Evolutionary conservation across 2,329 filamentous ascomycete species (phyloP).

Genomic region (Penicillium sp.): DNA sequence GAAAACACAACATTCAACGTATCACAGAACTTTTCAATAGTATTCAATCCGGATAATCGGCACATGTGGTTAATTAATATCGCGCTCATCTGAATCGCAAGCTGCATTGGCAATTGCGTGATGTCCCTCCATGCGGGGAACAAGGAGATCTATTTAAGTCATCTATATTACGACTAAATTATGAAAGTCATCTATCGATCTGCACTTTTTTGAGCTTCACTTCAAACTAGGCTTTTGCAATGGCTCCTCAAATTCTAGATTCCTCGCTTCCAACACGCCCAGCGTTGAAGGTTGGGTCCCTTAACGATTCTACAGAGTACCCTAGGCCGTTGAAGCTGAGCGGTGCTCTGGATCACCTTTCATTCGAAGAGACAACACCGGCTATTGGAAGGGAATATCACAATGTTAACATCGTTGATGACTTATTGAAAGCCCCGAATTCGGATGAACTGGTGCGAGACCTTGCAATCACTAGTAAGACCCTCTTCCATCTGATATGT

Average conservation of each 20-base stretch:
- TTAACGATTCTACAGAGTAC: slow-evolving; percentile 7
- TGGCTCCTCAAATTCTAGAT: slow-evolving; percentile 8
- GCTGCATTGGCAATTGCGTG: no score
- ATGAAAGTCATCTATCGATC: no score
- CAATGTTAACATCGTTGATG: slow-evolving; percentile 43
- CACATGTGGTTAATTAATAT: no score
- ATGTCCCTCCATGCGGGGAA: no score
- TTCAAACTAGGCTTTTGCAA: no score
- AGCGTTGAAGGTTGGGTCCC: neutral
- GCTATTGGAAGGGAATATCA: slow-evolving; percentile 42
- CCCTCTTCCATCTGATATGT: neutral
- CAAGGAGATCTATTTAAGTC: no score
- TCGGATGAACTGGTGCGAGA: slow-evolving; percentile 60
- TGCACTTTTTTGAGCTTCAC: no score
- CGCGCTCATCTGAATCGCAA: no score
- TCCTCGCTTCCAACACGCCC: slow-evolving; percentile 10
- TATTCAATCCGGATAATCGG: no score
- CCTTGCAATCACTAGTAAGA: slow-evolving; percentile 60
- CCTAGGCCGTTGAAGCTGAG: slow-evolving; percentile 26
- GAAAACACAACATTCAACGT: no score
- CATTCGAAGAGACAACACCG: slow-evolving; percentile 40
- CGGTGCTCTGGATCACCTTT: slow-evolving; percentile 38
- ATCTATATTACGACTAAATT: no score
- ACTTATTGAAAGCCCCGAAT: slow-evolving; percentile 54
- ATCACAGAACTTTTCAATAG: no score